These are phyloP conservation scores for Heritiera fomes DNA, from an alignment of 345 rosid species.

Conservation along the genomic window DNA sequence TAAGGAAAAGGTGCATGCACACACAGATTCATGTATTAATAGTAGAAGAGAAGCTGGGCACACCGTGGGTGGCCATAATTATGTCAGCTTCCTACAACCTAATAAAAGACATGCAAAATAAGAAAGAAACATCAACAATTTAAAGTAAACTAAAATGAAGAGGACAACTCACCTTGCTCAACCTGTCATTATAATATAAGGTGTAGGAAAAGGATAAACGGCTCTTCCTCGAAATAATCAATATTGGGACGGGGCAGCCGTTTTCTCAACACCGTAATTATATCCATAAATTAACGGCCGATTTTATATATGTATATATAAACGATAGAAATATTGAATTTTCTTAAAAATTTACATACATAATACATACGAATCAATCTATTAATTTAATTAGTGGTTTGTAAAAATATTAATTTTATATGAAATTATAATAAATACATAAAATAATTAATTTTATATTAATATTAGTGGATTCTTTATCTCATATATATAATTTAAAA, in stretches of 20 bases:
- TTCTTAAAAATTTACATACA: too few relatives aligned
- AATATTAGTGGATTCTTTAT: too few relatives aligned
- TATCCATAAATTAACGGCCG: neutral
- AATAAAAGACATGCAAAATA: conserved; percentile 18
- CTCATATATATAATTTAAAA: too few relatives aligned
- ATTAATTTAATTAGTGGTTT: too few relatives aligned
- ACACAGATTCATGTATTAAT: neutral
- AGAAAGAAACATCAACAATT: conserved; percentile 14
- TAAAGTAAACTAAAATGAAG: neutral
- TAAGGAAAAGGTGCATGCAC: neutral
- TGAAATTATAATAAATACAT: too few relatives aligned
- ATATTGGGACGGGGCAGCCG: neutral
- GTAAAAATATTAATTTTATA: too few relatives aligned
- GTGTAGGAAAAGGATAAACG: neutral
- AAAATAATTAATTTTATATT: too few relatives aligned
- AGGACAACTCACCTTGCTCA: neutral
- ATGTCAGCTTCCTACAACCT: conserved; percentile 28
- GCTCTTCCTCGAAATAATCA: neutral
- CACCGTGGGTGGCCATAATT: conserved; percentile 38
- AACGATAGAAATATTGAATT: too few relatives aligned
- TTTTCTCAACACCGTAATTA: neutral
- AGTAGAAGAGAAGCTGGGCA: conserved; percentile 2
- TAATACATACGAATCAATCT: too few relatives aligned
- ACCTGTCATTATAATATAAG: neutral
- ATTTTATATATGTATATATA: too few relatives aligned